Evolutionary conservation across 1,284 basidiomycete genomes (phyloP).

Genomic region (Apiotrichum veenhuisii): DNA sequence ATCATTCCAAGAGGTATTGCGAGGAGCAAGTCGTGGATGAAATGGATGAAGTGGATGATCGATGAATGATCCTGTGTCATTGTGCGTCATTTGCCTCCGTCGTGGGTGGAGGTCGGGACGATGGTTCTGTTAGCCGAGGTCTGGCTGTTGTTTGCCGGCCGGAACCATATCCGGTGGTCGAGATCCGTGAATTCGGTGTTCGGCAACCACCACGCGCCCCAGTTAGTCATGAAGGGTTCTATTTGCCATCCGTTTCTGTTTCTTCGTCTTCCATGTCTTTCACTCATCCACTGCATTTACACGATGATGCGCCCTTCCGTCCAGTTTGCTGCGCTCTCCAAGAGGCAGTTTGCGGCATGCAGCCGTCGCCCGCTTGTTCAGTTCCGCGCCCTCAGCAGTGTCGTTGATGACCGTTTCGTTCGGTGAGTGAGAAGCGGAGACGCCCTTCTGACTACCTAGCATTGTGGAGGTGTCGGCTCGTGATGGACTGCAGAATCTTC

Average conservation of each 20-base stretch:
- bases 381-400: neutral
- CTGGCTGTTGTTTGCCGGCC: too few relatives aligned
- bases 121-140: too few relatives aligned
- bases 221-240: too few relatives aligned
- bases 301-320: neutral
- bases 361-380: neutral
- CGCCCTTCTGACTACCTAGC: conserved; percentile 26
- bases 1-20: neutral
- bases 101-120: too few relatives aligned
- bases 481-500: conserved; percentile 92
- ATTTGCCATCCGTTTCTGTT: neutral
- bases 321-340: neutral
- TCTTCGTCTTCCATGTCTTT: neutral
- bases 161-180: too few relatives aligned
- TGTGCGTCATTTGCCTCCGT: too few relatives aligned
- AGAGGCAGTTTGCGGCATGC: neutral
- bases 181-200: too few relatives aligned
- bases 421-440: neutral
- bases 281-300: neutral
- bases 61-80: too few relatives aligned
- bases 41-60: too few relatives aligned
- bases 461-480: conserved; percentile 91
- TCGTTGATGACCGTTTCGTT: conserved; percentile 5
- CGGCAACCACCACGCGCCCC: too few relatives aligned
- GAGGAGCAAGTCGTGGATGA: too few relatives aligned